Conservation (phyloP, 225 moss, liverwort and hornwort genomes). For the Takakia lepidozioides region DNA sequence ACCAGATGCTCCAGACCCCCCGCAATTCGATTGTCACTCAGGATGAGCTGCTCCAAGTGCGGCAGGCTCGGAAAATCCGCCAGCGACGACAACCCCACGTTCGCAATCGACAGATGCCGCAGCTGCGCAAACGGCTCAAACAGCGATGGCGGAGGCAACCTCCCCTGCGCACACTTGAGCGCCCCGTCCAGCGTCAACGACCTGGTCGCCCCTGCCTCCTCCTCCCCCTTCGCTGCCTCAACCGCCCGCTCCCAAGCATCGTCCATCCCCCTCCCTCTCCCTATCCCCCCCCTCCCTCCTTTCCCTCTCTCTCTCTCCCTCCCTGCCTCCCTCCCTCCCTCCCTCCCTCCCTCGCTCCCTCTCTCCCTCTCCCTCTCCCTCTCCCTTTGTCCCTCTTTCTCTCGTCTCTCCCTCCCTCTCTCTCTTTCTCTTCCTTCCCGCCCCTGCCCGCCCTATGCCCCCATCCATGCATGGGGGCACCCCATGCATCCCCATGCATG, state of each 20-base stretch:
- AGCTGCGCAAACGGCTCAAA: constrained; percentile 49
- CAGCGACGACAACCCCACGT: constrained; percentile 62
- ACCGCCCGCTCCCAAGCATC: constrained; percentile 74
- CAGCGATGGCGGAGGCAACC: constrained; percentile 47
- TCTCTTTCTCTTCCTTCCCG: neutral
- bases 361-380: too few species aligned
- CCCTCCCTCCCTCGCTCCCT: too few species aligned
- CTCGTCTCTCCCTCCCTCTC: too few species aligned
- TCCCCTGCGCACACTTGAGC: constrained; percentile 64
- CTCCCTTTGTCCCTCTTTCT: too few species aligned
- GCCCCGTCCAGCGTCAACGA: constrained; percentile 62
- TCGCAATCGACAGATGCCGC: constrained; percentile 67
- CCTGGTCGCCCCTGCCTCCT: constrained; percentile 36
- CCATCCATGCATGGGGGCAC: too few species aligned
- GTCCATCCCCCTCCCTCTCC: constrained; percentile 29
- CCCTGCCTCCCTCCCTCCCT: too few species aligned
- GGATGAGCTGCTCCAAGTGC: constrained; percentile 49
- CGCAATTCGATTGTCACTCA: constrained; percentile 77
- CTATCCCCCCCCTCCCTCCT: neutral
- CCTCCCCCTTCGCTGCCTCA: constrained; percentile 52
- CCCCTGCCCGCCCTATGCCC: too few species aligned
- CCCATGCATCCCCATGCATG: too few species aligned
- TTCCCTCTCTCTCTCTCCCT: too few species aligned
- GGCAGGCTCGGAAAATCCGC: constrained; percentile 64
- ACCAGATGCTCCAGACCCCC: constrained; percentile 75